Base-by-base conservation (phyloP, 495 filamentous ascomycete species). In the Penicillium turbatum region DNA sequence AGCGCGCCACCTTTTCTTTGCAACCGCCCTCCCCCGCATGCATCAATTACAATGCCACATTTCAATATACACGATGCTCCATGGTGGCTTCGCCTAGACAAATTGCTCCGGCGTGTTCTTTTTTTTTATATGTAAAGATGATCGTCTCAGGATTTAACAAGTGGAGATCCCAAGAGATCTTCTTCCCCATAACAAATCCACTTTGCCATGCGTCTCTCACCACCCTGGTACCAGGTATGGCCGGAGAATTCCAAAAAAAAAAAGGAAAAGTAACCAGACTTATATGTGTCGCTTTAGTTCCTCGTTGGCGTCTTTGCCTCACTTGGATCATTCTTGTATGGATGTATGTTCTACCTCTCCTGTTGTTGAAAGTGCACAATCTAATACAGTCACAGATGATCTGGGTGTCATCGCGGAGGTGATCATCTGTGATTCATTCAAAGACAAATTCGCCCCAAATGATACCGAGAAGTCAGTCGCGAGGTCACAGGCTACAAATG, bases 231-330 rank as follows among this genome's bases (percentile, higher is more conserved):
- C 59, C 79, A 82, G 73, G 78, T 79, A 72, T 19, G 69, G 51
- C 9, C 37, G 13, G 13, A 17, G 19, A 40, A 37, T 19, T 17
- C 29, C 35, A 10, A 36, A n/a, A 19, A 27, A 21, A 13, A 21
- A n/a, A n/a, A n/a, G n/a, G n/a, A n/a, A n/a, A n/a, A n/a, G n/a
- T n/a, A n/a, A 11, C 11, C 12, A 10, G 30, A 24, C 38, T 40
- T 11, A 42, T 31, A 32, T n/a, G n/a, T n/a, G n/a, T n/a, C 35
- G 13, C 1, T 35, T 49, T 65, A 84, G 78, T 82, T 83, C 61
- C 73, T 84, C 53, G 78, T 84, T 16, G 78, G 80, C 67, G 73
- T 84, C 36, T 85, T 85, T 63, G 82, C 82, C 65, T 83, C 81
- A 6, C 67, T 84, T 30, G 82, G 82, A 42, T 82, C 79, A 15